Conservation (phyloP, 768 basidiomycete species). For the Tephrocybe sp. region DNA sequence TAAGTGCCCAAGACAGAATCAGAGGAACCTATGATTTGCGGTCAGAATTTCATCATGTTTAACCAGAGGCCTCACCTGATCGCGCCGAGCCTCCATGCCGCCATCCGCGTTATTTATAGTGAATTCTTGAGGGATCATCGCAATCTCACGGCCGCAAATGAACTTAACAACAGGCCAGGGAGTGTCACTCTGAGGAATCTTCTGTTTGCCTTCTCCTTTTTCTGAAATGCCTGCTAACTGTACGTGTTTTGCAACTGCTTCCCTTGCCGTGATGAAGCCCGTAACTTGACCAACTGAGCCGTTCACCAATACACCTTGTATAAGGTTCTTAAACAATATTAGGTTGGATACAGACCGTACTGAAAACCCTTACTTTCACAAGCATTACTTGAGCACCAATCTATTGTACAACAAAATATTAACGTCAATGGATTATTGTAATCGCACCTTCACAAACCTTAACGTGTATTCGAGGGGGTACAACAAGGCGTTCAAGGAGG, state of each 20-base stretch:
- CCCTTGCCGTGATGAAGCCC: slow-evolving; percentile 40
- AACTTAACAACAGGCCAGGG: slow-evolving; percentile 64
- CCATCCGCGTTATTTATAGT: slow-evolving; percentile 62
- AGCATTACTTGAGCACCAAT: slow-evolving; percentile 87
- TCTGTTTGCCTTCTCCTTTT: slow-evolving; percentile 24
- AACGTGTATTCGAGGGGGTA: slow-evolving; percentile 38
- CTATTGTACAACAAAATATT: slow-evolving; percentile 26
- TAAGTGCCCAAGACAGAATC: slow-evolving; percentile 86
- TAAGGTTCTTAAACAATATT: slow-evolving; percentile 50
- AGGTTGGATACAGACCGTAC: background rate
- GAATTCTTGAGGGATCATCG: slow-evolving; percentile 58
- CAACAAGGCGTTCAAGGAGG: slow-evolving; percentile 61
- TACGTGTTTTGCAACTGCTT: slow-evolving; percentile 35
- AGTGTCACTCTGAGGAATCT: slow-evolving; percentile 12
- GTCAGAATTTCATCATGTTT: background rate
- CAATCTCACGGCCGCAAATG: slow-evolving; percentile 38
- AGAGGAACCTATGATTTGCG: slow-evolving; percentile 52
- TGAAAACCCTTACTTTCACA: slow-evolving; percentile 47
- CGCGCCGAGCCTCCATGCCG: slow-evolving; percentile 52
- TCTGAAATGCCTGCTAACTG: slow-evolving; percentile 33
- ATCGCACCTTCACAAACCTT: slow-evolving; percentile 35
- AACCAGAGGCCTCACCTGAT: slow-evolving; percentile 39
- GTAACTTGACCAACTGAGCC: slow-evolving; percentile 62
- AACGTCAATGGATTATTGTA: slow-evolving; percentile 1
- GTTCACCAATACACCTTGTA: slow-evolving; percentile 68